These are phyloP conservation scores for Thecaphora thlaspeos DNA, from an alignment of 1,284 basidiomycete species.

Conservation along the genomic window DNA sequence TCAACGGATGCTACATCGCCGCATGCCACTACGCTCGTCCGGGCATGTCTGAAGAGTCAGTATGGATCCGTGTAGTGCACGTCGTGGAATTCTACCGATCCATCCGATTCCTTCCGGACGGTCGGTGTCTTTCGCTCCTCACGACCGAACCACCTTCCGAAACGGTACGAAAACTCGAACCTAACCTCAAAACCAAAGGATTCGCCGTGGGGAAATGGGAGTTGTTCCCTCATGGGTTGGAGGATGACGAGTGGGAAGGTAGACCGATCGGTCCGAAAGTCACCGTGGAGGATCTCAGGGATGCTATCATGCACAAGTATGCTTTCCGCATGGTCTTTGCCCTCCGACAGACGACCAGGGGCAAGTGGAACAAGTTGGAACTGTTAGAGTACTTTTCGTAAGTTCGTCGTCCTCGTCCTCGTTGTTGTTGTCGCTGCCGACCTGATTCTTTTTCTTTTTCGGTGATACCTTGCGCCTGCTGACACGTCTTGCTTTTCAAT, in stretches of 20 bases:
- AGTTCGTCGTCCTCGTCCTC: background rate
- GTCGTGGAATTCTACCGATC: conserved; percentile 68
- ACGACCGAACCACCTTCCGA: conserved; percentile 78
- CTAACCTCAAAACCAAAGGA: conserved; percentile 70
- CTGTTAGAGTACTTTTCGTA: conserved; percentile 65
- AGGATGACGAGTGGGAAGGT: conserved; percentile 33
- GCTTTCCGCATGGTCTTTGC: conserved; percentile 80
- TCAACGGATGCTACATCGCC: conserved; percentile 55
- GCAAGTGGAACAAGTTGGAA: conserved; percentile 79
- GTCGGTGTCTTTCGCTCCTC: conserved; percentile 79
- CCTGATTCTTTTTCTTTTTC: no score
- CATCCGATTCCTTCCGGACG: conserved; percentile 84
- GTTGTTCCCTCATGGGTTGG: conserved; percentile 31
- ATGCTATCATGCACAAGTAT: conserved; percentile 64
- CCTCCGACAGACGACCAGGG: conserved; percentile 69
- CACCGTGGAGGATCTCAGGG: conserved; percentile 47
- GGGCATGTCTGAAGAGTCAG: conserved; percentile 46
- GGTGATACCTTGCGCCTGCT: no score
- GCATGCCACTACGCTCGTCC: conserved; percentile 51
- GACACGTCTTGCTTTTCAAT: background rate
- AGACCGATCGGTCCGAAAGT: conserved; percentile 38
- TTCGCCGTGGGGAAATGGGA: conserved; percentile 64
- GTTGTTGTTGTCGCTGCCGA: no score
- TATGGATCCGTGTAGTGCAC: conserved; percentile 55
- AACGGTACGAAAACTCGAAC: conserved; percentile 74